A percentile compares a stretch with the other conserved stretches of the same genome.
Evolutionary conservation across 805 yeast species (phyloP).

Genomic region (Ogataea wickerhamii): DNA sequence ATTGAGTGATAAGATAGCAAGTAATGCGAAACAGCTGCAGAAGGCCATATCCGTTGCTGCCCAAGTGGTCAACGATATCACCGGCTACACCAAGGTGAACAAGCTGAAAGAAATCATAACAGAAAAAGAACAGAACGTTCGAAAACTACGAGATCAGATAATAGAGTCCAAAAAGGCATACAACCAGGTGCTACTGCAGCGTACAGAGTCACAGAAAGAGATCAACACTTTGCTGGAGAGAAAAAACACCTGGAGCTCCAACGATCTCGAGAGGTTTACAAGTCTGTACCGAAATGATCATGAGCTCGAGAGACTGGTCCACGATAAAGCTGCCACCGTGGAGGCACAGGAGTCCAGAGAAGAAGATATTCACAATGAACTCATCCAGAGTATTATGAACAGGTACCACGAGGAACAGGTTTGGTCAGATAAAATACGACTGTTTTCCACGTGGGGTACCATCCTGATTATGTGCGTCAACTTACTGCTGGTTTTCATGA

Average conservation of each 20-base stretch:
- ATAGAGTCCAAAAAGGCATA: conserved; percentile 48
- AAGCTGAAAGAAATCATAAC: conserved; percentile 61
- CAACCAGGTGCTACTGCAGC: conserved; percentile 54
- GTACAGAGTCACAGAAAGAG: conserved; percentile 74
- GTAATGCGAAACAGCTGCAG: conserved; percentile 53
- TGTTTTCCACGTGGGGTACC: conserved; percentile 97
- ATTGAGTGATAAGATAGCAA: conserved; percentile 40
- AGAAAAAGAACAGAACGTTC: conserved; percentile 48
- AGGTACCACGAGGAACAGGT: conserved; percentile 96
- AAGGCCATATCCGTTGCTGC: conserved; percentile 58
- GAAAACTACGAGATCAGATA: conserved; percentile 45
- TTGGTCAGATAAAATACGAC: conserved; percentile 95
- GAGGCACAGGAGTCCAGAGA: conserved; percentile 55
- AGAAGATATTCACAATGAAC: conserved; percentile 64
- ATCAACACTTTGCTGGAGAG: conserved; percentile 85
- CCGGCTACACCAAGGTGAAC: conserved; percentile 86
- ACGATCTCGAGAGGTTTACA: conserved; percentile 83
- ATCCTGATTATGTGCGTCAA: conserved; percentile 86
- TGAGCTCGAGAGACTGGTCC: conserved; percentile 58
- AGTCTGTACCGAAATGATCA: conserved; percentile 79
- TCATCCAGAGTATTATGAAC: conserved; percentile 75
- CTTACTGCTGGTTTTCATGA: conserved; percentile 68
- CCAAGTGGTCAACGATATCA: conserved; percentile 76
- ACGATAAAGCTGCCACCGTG: conserved; percentile 44
- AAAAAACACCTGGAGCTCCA: conserved; percentile 74